Evolutionary conservation across 495 filamentous ascomycete species (phyloP).

Genomic region (Penicillium dipodomyicola): DNA sequence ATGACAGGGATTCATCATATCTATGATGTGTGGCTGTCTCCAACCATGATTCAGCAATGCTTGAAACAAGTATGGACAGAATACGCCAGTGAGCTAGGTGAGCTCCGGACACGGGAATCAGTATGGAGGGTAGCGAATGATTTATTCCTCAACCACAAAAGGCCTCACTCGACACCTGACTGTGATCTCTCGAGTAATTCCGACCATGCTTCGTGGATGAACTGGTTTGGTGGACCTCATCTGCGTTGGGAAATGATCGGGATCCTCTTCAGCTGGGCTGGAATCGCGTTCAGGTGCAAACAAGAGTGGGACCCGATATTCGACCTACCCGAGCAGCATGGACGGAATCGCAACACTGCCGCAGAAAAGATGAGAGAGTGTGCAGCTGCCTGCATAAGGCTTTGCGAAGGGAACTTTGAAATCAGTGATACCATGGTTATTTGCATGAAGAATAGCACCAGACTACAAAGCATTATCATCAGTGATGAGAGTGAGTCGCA

Average conservation of each 20-base stretch:
- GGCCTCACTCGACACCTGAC: background rate
- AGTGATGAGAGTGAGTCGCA: background rate
- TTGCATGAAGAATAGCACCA: constrained; percentile 6
- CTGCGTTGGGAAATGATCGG: background rate
- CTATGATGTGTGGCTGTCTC: background rate
- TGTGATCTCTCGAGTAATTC: background rate
- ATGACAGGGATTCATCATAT: background rate
- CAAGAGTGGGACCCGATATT: background rate
- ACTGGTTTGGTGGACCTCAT: background rate
- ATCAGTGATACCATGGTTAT: background rate
- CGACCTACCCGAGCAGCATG: background rate
- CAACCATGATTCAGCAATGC: background rate
- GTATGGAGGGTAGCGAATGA: background rate
- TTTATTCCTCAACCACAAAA: background rate
- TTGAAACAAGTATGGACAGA: background rate
- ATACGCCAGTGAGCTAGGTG: background rate
- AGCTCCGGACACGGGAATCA: background rate
- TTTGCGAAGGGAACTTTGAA: constrained; percentile 1
- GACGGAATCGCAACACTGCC: background rate
- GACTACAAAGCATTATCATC: background rate
- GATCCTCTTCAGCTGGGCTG: background rate
- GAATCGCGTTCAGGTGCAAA: background rate
- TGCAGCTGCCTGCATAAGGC: background rate
- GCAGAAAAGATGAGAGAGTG: background rate
- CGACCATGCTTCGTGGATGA: background rate